Evolutionary conservation across 1,139 yeast genomes (phyloP).

Genomic region (Magnusiomyces magnusii): DNA sequence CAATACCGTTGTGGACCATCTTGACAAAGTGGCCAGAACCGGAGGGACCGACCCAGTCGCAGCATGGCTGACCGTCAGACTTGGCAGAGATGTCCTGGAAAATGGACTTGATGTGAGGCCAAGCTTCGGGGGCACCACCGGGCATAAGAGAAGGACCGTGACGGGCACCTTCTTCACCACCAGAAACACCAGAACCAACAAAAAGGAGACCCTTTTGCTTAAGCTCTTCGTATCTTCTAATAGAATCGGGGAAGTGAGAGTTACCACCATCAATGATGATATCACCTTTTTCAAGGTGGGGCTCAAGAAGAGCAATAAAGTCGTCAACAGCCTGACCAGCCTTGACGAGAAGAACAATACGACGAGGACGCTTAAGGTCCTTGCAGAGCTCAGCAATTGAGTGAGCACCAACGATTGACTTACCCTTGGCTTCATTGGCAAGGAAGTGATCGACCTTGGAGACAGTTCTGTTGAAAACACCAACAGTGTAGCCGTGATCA

Average conservation of each 20-base stretch:
- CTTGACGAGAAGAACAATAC: constrained; percentile 88
- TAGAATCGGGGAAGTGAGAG: constrained; percentile 98
- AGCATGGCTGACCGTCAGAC: constrained; percentile 98
- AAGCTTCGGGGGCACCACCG: constrained; percentile 96
- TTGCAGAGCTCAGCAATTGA: constrained; percentile 82
- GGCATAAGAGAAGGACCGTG: constrained; percentile 99
- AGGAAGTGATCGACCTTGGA: constrained; percentile 91
- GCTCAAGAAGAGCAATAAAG: constrained; percentile 80
- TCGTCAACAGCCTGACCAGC: constrained; percentile 95
- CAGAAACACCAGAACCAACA: constrained; percentile 99
- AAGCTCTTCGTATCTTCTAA: constrained; percentile 92
- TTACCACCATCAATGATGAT: constrained; percentile 99
- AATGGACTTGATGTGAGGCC: constrained; percentile 97
- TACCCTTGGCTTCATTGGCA: constrained; percentile 91
- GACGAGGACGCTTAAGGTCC: constrained; percentile 94
- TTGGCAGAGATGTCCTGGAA: constrained; percentile 97
- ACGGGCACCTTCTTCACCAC: constrained; percentile 99
- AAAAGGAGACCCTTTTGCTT: constrained; percentile 80
- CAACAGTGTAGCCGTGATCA: constrained; percentile 87
- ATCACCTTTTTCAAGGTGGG: constrained; percentile 92
- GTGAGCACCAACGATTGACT: constrained; percentile 79
- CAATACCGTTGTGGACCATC: constrained; percentile 99
- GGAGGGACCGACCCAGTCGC: constrained; percentile 99
- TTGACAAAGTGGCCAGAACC: constrained; percentile 99
- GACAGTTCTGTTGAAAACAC: constrained; percentile 97